Base-by-base conservation (phyloP, 2,329 filamentous ascomycete genomes). In the Colletotrichum australisinense region DNA sequence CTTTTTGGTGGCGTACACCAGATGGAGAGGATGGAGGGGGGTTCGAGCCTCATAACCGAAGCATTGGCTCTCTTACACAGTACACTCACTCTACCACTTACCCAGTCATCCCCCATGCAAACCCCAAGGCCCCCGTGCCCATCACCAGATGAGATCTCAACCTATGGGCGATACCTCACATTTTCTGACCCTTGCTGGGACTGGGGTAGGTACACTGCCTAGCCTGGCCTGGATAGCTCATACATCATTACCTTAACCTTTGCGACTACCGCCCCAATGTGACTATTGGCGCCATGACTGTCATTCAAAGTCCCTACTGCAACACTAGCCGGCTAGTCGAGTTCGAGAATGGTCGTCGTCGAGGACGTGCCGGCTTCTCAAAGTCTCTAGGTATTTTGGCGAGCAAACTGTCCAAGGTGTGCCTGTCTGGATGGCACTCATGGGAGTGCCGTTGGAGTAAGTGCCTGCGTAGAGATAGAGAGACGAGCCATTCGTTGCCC, bases 401-500 rank as follows among this genome's bases (percentile, higher is more conserved):
- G 42, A 49, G 42, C 42, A 49, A 49, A 11, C 16, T 49, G 42
- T 49, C 16, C 4, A 2, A n/a, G 16, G 16, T 69, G 52, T 32
- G 53, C n/a, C 22, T 63, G 57, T 49, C 38, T 55, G 19, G 7
- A 30, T 11, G 19, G 14, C 28, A 26, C 38, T 72, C 52, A 30
- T 11, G 19, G 14, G 53, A 26, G 53, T 72, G 64, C 58, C 58
- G 69, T 63, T 68, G 3, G 55, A 42, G 35, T 42, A 11, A 12
- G 11, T 35, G 32, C 11, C 32, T 35, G 52, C 24, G 55, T 32
- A 28, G 4, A 30, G 16, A 75, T 60, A 67, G 73, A 58, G 69
- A 42, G 38, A 42, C 32, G 11, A 76, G 79, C 79, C 38, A 42
- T 42, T 19, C 78, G 79, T 78, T 42, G 75, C 76, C 74, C 74